Evolutionary conservation across 208 protist species (phyloP), one percentile per base, ranked within the genome.

Genomic region (Angomonas ambiguus): DNA sequence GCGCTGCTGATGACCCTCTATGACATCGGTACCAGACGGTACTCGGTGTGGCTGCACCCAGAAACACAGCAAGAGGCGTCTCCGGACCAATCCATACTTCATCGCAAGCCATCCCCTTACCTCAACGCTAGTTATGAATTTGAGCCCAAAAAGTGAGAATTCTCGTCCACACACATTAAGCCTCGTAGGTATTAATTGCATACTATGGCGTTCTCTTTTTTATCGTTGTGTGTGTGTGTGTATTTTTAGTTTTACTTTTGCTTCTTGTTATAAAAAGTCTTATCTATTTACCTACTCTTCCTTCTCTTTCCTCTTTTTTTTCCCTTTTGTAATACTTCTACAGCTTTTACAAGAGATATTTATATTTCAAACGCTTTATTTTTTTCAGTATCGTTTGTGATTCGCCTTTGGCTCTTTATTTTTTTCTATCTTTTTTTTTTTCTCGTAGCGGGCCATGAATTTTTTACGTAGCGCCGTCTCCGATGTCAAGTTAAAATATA

Each of bases 1-100:
- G 90, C 90, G 33, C 67, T 93, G 62, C 59, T 91, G 18, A 70
- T 95, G 74, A 74, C 62, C 10, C 4, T 79, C 0, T 95, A 92
- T 64, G 90, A 95, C 58, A 11, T 82, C 0, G 57, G 74, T 38
- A 51, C 74, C 0, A 76, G 88, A 1, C 77, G 76, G 61, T 89
- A 77, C 73, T 87, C 88, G 2, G 88, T 92, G 56, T 68, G 79
- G 25, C 65, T 90, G 8, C 72, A 92, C 59, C 85, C 88, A 1
- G 79, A 81, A 28, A 59, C 55, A 41, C 69, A 34, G 1, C 70
- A 76, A 25, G 34, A 60, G 10, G 72, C 79, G 4, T 55, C 61
- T 18, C 78, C 80, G 51, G 69, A 73, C 30, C 85, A 92, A 67
- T 65, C 80, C 25, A 48, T 94, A 2, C 82, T 53, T 13, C 45